phyloP scores from a whole-genome alignment of 768 basidiomycete genomes.

The Rhodotorula kratochvilovae region DNA sequence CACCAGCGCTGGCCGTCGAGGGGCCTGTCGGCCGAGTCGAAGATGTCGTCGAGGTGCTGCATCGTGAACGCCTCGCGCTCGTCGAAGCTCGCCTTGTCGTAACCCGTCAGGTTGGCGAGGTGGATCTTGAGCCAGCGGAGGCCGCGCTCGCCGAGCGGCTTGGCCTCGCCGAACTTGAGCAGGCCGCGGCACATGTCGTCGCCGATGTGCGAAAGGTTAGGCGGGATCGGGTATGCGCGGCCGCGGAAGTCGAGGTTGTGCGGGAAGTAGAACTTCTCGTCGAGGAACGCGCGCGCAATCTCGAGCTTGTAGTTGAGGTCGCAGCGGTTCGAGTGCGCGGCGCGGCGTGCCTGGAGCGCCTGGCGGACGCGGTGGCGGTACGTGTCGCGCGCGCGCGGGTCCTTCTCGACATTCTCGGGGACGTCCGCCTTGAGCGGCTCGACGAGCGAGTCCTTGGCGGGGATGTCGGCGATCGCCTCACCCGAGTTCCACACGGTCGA shows the following conservation, averaged over 20 bases:
- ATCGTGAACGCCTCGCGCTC: conserved; percentile 79
- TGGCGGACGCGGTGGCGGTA: conserved; percentile 53
- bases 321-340: conserved; percentile 83
- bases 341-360: conserved; percentile 24
- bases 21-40: conserved; percentile 76
- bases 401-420: conserved; percentile 47
- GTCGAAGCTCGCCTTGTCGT: conserved; percentile 88
- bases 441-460: conserved; percentile 58
- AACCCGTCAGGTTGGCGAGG: conserved; percentile 84
- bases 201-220: conserved; percentile 90
- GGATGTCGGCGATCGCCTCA: conserved; percentile 73
- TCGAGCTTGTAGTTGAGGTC: conserved; percentile 94
- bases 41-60: conserved; percentile 68
- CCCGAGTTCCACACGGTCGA: conserved; percentile 82
- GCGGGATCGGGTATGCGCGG: conserved; percentile 91
- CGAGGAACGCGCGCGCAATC: conserved; percentile 87
- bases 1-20: conserved; percentile 82
- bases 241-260: conserved; percentile 98
- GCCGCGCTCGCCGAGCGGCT: conserved; percentile 75
- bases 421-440: conserved; percentile 59
- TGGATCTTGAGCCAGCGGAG: conserved; percentile 95
- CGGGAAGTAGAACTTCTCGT: conserved; percentile 82
- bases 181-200: conserved; percentile 83
- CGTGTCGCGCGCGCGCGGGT: conserved; percentile 58
- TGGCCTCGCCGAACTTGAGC: conserved; percentile 72